Evolutionary conservation across 768 basidiomycete species (phyloP), one percentile per base, ranked within the genome.

Genomic region (Mycena kentingensis): DNA sequence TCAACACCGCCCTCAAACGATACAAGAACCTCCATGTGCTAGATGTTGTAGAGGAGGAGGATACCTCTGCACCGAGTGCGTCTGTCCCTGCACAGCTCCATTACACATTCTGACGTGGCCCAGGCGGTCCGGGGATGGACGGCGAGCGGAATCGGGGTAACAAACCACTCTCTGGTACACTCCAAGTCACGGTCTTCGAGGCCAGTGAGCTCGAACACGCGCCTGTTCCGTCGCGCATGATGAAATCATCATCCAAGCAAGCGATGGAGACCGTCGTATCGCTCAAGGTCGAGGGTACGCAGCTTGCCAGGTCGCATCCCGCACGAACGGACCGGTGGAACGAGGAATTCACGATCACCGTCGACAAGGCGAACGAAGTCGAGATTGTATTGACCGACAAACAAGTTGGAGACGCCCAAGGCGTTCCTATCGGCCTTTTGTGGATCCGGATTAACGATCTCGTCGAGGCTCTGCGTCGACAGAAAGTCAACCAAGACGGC

Each of bases 291-390:
- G 97, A 99, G 75, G 94, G 96, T 19, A 93, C 91, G 18, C 90
- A 94, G 61, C 80, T 91, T 13, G 96, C 93, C 4, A 85, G 87
- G 51, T 94, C 95, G 0, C 93, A 96, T 66, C 90, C 93, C 7
- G 87, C 93, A 10, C 86, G 93, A 53, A 97, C 88, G 25, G 97
- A 98, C 71, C 86, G 90, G 38, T 99, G 97, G 97, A 92, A 93
- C 66, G 95, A 99, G 70, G 91, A 94, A 53, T 98, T 98, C 57
- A 93, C 96, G 70, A 92, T 99, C 53, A 79, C 87, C 0, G 90
- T 98, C 34, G 96, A 98, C 76, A 98, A 98, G 71, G 95, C 96
- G 13, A 98, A 96, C 67, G 97, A 99, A 77, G 90, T 98, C 43
- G 97, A 98, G 73, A 87, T 99, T 46, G 90, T 93, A 26, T 83